A percentile compares a stretch with the other conserved stretches of the same genome.
phyloP scores from a whole-genome alignment of 129 eudicot species.

The Ambrosia trifida region DNA sequence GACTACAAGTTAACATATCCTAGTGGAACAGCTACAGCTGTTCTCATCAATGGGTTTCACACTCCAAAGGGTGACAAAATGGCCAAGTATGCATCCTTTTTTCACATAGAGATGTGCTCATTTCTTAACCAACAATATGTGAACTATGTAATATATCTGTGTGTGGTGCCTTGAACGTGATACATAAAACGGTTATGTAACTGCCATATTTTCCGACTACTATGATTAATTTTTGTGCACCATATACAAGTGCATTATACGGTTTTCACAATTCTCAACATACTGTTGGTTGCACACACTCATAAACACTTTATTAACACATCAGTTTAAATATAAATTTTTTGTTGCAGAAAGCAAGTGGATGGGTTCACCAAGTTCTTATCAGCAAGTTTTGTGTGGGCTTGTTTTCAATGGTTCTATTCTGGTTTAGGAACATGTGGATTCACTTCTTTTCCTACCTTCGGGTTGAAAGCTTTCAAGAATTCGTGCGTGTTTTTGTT shows the following conservation, averaged over 20 bases:
- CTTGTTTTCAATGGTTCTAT: constrained; percentile 75
- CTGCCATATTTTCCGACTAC: too few species aligned
- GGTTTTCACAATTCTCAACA: too few species aligned
- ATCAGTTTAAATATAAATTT: not conserved
- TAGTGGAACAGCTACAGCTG: constrained; percentile 97
- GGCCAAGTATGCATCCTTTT: constrained; percentile 63
- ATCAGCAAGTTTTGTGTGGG: constrained; percentile 72
- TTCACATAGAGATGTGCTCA: too few species aligned
- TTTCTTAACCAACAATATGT: too few species aligned
- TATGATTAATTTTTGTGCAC: too few species aligned
- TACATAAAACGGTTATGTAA: too few species aligned
- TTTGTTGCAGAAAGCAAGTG: constrained; percentile 61
- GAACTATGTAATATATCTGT: too few species aligned
- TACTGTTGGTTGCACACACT: not conserved
- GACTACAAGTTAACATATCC: constrained; percentile 84
- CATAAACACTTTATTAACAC: not conserved
- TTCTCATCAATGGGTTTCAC: constrained; percentile 90
- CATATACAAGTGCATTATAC: too few species aligned
- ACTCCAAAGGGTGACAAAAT: constrained; percentile 73
- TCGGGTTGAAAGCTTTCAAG: constrained; percentile 64
- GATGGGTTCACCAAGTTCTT: constrained; percentile 61
- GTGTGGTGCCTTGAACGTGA: too few species aligned
- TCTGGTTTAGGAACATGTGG: constrained; percentile 65
- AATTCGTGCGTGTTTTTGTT: constrained; percentile 43
- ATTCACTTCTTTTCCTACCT: constrained; percentile 58